Percentiles rank a stretch among this genome's conserved stretches.
Evolutionary conservation across 345 rosid genomes (phyloP).

Genomic region (Euphorbia tirucalli): DNA sequence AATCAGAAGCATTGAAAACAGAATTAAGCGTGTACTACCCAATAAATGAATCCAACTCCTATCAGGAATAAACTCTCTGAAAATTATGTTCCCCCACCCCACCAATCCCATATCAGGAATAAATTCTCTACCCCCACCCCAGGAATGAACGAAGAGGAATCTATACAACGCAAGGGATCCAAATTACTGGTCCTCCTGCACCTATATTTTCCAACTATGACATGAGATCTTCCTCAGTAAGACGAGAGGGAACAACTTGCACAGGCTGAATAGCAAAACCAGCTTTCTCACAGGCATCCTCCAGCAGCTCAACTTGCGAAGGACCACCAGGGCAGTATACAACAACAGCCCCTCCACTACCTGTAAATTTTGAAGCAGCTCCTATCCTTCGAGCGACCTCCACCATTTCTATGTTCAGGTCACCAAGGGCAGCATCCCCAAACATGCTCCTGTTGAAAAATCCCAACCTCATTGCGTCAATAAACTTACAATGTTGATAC

Average conservation of each 20-base stretch:
- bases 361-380: constrained; percentile 84
- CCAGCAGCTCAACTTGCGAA: constrained; percentile 58
- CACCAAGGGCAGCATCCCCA: constrained; percentile 77
- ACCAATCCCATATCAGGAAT: too few relatives aligned
- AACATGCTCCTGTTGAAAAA: constrained; percentile 56
- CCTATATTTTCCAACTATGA: constrained; percentile 10
- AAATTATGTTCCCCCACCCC: too few relatives aligned
- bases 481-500: neutral
- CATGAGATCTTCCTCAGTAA: constrained; percentile 44
- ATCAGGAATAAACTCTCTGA: neutral
- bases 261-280: constrained; percentile 64
- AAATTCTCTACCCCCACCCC: too few relatives aligned
- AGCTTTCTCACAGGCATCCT: constrained; percentile 64
- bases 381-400: constrained; percentile 73
- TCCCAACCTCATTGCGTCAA: neutral
- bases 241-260: constrained; percentile 51
- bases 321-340: constrained; percentile 74
- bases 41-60: neutral
- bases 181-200: neutral
- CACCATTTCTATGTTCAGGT: constrained; percentile 82
- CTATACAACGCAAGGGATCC: too few relatives aligned
- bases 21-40: neutral
- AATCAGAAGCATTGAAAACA: neutral
- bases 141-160: too few relatives aligned
- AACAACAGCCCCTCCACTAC: constrained; percentile 95